Evolutionary conservation across 2,329 filamentous ascomycete genomes (phyloP).

Genomic region (Alternaria ventricosa): DNA sequence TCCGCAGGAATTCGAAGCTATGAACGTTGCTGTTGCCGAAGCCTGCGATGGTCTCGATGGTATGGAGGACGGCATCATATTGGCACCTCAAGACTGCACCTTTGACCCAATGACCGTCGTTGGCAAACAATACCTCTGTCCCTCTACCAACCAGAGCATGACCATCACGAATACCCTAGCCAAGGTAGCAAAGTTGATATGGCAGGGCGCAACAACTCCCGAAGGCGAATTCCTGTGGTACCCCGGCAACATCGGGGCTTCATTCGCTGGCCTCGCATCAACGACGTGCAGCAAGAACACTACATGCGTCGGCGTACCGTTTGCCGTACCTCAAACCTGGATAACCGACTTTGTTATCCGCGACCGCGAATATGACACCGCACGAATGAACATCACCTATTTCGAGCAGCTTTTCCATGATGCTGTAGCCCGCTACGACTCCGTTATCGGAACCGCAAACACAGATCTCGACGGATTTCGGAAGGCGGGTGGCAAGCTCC

Average conservation of each 20-base stretch:
- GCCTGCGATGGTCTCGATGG: constrained; percentile 38
- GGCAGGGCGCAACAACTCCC: constrained; percentile 16
- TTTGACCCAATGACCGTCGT: constrained; percentile 26
- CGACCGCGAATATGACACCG: constrained; percentile 14
- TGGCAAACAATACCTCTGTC: constrained; percentile 15
- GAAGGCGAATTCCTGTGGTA: constrained; percentile 22
- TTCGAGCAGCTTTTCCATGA: constrained; percentile 15
- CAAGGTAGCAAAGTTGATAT: constrained; percentile 16
- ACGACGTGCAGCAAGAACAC: constrained; percentile 18
- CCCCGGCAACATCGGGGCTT: constrained; percentile 13
- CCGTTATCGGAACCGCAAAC: constrained; percentile 15
- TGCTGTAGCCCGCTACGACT: constrained; percentile 17
- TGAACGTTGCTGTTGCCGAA: constrained; percentile 19
- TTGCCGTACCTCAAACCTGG: constrained; percentile 15
- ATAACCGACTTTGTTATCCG: constrained; percentile 18
- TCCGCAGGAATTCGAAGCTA: constrained; percentile 30
- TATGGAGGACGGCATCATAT: constrained; percentile 40
- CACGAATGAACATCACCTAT: constrained; percentile 5
- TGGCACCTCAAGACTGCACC: constrained; percentile 24
- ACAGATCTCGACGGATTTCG: constrained; percentile 19
- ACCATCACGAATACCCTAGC: constrained; percentile 15
- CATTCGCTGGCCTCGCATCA: constrained; percentile 8
- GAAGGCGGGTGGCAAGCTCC: constrained; percentile 28
- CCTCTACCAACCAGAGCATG: constrained; percentile 7
- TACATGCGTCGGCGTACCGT: constrained; percentile 15